These are phyloP conservation scores for Fonsecaea pugnacius DNA, from an alignment of 2,329 filamentous ascomycete genomes.

Conservation along the genomic window DNA sequence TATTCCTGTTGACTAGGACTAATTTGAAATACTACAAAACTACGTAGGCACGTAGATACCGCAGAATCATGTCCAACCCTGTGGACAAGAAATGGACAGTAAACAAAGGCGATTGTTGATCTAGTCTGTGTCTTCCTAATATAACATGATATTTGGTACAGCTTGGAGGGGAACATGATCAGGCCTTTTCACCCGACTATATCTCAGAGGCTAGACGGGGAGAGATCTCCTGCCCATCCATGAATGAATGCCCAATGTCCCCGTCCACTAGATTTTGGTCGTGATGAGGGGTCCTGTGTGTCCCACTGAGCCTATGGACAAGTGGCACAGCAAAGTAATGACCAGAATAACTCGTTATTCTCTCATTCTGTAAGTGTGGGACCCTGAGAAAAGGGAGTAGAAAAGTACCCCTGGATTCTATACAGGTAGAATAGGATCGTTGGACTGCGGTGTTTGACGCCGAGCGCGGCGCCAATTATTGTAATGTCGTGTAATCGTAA, in stretches of 20 bases:
- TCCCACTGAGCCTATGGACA: not conserved
- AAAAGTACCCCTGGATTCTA: too few species aligned
- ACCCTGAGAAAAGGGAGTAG: too few species aligned
- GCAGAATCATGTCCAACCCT: not conserved
- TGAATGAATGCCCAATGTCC: not conserved
- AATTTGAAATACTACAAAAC: not conserved
- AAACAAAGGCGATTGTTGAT: not conserved
- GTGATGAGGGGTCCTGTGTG: not conserved
- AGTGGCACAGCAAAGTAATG: too few species aligned
- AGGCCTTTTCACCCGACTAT: not conserved
- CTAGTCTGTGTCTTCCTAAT: not conserved
- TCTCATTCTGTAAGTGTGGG: too few species aligned
- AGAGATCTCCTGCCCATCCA: not conserved
- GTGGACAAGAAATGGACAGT: not conserved
- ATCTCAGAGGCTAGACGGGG: not conserved
- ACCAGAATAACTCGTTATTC: too few species aligned
- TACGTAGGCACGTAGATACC: not conserved
- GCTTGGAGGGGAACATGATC: not conserved
- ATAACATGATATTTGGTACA: not conserved
- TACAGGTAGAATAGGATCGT: too few species aligned
- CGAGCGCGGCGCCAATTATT: too few species aligned
- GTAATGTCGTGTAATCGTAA: not conserved
- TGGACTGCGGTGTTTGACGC: too few species aligned
- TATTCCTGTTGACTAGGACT: not conserved
- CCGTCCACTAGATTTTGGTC: not conserved